Conservation (phyloP, 2,329 filamentous ascomycete genomes). For the Talaromyces funiculosus region DNA sequence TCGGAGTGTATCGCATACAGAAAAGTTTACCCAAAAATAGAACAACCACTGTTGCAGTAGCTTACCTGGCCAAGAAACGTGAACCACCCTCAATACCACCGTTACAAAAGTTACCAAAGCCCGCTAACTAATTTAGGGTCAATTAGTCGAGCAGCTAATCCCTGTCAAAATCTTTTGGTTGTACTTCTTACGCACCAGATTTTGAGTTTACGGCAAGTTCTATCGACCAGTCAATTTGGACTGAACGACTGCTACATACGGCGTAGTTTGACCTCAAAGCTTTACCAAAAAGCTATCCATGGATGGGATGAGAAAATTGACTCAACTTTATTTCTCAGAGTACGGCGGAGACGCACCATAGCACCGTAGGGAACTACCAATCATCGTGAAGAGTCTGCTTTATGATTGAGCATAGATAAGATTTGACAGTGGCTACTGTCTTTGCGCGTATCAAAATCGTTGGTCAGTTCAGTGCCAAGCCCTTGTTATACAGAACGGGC, state of each 20-base stretch:
- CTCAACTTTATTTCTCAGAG: neutral
- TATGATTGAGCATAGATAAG: neutral
- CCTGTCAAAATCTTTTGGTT: neutral
- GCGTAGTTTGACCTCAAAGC: neutral
- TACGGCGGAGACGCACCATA: neutral
- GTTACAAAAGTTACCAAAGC: neutral
- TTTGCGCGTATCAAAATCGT: neutral
- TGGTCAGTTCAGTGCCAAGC: neutral
- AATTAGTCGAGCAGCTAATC: neutral
- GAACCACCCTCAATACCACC: neutral
- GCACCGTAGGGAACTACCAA: neutral
- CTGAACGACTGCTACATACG: neutral
- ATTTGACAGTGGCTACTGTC: no score
- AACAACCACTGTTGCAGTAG: neutral
- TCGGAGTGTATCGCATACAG: neutral
- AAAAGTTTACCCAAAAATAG: neutral
- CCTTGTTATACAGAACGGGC: neutral
- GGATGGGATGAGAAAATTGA: neutral
- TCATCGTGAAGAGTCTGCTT: neutral
- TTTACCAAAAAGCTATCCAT: neutral
- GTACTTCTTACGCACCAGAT: neutral
- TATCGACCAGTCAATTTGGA: neutral
- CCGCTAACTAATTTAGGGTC: neutral
- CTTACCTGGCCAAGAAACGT: neutral
- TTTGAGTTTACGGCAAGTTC: neutral